Percentiles rank a stretch among this genome's conserved stretches.
These are phyloP conservation scores for Lenwebbia sp. DNA, from an alignment of 345 rosid species.

Conservation along the genomic window DNA sequence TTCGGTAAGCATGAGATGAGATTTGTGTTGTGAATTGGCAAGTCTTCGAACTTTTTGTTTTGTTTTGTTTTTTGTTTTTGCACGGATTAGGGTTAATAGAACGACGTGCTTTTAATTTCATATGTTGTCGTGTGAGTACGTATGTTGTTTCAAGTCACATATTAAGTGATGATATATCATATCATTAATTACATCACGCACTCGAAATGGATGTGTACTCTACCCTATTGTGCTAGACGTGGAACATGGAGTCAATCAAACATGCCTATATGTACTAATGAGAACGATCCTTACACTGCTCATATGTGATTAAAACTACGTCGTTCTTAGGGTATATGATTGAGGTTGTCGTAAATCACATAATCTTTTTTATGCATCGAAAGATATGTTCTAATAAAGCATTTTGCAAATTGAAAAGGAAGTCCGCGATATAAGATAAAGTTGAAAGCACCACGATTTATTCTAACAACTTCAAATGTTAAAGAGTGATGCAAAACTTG, in stretches of 20 bases:
- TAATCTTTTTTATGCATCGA: not conserved
- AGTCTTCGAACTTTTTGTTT: not conserved
- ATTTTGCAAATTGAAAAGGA: not conserved
- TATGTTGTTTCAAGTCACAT: not conserved
- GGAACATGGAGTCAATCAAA: not conserved
- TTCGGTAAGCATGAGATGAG: not conserved
- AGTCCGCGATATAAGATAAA: not conserved
- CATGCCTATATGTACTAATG: not conserved
- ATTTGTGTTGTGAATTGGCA: not conserved
- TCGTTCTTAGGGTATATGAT: not conserved
- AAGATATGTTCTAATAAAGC: not conserved
- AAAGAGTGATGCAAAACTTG: no score
- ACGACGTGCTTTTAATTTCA: not conserved
- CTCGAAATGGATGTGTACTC: not conserved
- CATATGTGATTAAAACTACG: not conserved
- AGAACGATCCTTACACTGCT: not conserved
- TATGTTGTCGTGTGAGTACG: not conserved
- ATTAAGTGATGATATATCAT: not conserved
- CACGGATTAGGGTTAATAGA: not conserved
- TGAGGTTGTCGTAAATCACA: not conserved
- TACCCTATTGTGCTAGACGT: fast-evolving
- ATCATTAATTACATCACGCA: not conserved
- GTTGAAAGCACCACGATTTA: not conserved
- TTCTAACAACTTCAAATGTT: not conserved
- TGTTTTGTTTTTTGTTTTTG: not conserved